Percentiles rank a stretch among this genome's conserved stretches.
Conservation (phyloP, 495 filamentous ascomycete species). For the Hypoxylon fuscum region DNA sequence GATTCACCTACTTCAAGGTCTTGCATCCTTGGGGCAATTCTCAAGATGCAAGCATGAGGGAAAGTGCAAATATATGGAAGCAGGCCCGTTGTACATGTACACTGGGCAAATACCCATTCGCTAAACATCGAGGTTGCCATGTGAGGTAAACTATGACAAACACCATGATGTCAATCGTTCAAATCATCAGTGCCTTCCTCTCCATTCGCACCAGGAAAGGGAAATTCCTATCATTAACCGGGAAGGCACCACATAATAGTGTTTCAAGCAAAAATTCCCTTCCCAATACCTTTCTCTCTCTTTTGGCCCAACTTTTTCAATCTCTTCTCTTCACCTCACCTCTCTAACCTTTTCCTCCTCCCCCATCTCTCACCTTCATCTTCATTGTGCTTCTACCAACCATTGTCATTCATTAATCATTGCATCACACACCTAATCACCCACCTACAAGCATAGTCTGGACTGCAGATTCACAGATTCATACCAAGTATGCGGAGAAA, state of each 20-base stretch:
- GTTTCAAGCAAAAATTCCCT: slow-evolving; percentile 22
- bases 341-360: slow-evolving; percentile 13
- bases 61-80: background rate
- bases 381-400: slow-evolving; percentile 22
- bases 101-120: background rate
- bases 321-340: background rate
- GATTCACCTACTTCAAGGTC: background rate
- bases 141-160: slow-evolving; percentile 24
- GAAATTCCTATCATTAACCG: background rate
- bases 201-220: background rate
- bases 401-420: slow-evolving; percentile 33
- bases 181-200: slow-evolving; percentile 13
- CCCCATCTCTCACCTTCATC: slow-evolving; percentile 15
- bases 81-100: background rate
- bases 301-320: background rate
- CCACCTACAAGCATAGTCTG: slow-evolving; percentile 18
- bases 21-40: background rate
- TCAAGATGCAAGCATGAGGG: background rate
- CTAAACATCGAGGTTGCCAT: slow-evolving; percentile 16
- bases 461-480: slow-evolving; percentile 15
- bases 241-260: slow-evolving; percentile 24
- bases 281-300: too few species aligned
- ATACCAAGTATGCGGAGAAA: slow-evolving; percentile 36
- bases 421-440: slow-evolving; percentile 21
- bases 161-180: slow-evolving; percentile 1